A percentile compares a stretch with the other conserved stretches of the same genome.
These are phyloP conservation scores for Grosmannia huntii DNA, from an alignment of 2,329 filamentous ascomycete genomes.

Conservation along the genomic window DNA sequence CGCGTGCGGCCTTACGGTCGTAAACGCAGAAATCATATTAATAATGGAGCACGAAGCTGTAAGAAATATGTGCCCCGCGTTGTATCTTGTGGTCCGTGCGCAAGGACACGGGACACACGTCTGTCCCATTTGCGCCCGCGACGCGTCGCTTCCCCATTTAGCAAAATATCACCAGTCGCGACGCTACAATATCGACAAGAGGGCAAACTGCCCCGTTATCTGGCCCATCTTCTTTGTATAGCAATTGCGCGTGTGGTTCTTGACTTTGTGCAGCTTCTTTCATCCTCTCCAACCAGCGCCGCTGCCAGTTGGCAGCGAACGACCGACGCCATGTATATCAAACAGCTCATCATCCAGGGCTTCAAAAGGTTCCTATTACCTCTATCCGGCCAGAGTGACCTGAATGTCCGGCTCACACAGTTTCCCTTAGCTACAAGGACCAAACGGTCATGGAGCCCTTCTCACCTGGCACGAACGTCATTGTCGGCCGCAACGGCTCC, in stretches of 20 bases:
- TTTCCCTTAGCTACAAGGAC: slow-evolving; percentile 75
- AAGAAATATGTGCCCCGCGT: slow-evolving; percentile 7
- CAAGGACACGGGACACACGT: background rate
- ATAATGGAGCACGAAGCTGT: background rate
- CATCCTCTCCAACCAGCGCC: background rate
- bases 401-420: slow-evolving; percentile 12
- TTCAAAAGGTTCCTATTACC: slow-evolving; percentile 65
- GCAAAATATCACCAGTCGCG: slow-evolving; percentile 1
- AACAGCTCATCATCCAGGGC: slow-evolving; percentile 99
- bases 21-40: background rate
- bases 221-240: background rate
- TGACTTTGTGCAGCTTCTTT: background rate
- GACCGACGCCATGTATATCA: slow-evolving; percentile 73
- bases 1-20: background rate
- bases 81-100: slow-evolving; percentile 9
- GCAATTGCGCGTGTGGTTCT: background rate
- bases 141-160: slow-evolving; percentile 13
- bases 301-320: slow-evolving; percentile 17
- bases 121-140: slow-evolving; percentile 8
- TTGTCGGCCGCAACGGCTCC: slow-evolving; percentile 96
- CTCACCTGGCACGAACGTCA: slow-evolving; percentile 93
- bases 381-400: background rate
- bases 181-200: background rate
- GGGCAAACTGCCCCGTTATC: background rate
- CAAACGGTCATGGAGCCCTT: slow-evolving; percentile 98